Evolutionary conservation across 345 rosid genomes (phyloP), one percentile per base, ranked within the genome.

Genomic region (Noccaea bulbosa): DNA sequence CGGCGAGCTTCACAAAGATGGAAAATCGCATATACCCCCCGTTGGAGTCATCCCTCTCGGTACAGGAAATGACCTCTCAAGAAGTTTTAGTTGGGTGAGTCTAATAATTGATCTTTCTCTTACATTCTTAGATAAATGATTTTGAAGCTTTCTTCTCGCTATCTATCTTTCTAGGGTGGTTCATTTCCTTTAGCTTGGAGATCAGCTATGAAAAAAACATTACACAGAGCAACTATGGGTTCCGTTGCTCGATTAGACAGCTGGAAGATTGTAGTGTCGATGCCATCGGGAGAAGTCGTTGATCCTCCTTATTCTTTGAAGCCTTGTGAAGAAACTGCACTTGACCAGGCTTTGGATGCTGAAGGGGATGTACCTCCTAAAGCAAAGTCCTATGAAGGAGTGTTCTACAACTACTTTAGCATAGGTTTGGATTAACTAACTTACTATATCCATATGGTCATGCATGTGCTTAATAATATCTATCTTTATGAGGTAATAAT

Each of bases 401-500:
- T 91, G 45, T 92, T 94, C 64, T 94, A 92, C 79, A 95, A 95
- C 73, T 95, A 95, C 81, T 95, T 88, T 60, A 95, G 99, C 83
- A 83, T 95, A 76, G 99, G 98, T 91, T 58, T 59, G 55, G 0
- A 22, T 33, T 11, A 15, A 7, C 11, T 15, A 38, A 66, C 39
- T 33, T 39, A 17, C 22, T 27, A 40, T 51, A 12, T 14, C 62
- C 30, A 44, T 24, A 24, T 24, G 27, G 27, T 24, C 27, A 24
- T 24, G 27, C 27, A 32, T 55, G 38, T 62, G 51, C 27, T 27
- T 6, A 7, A 27, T 4, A 63, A 22, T 30, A 2, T 3, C 3
- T 52, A 16, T 32, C 24, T 1, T 38, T 10, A 7, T 11, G 57
- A 14, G 55, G 58, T 30, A 53, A 62, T 55, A 17, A 17, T 17